These are phyloP conservation scores for Colletotrichum noveboracense DNA, from an alignment of 2,329 filamentous ascomycete species.

Conservation along the genomic window DNA sequence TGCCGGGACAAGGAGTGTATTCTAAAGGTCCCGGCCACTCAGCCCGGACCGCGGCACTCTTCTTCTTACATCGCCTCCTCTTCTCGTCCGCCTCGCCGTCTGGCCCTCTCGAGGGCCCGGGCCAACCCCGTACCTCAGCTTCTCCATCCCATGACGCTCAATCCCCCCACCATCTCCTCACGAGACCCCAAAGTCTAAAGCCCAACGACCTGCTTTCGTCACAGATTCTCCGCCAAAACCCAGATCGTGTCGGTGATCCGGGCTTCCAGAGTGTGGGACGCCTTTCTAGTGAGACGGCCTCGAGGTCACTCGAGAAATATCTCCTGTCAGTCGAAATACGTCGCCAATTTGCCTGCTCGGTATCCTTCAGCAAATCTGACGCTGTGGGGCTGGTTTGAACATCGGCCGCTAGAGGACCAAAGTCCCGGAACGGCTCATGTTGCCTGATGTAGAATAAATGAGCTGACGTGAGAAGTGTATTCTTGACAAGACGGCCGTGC, in stretches of 20 bases:
- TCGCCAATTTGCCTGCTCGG: neutral
- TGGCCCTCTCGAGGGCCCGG: neutral
- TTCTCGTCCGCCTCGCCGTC: neutral
- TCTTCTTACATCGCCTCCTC: neutral
- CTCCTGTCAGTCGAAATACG: neutral
- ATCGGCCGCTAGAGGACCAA: neutral
- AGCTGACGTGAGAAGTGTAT: neutral
- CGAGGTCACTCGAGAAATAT: neutral
- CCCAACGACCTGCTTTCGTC: neutral
- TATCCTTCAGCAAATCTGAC: neutral
- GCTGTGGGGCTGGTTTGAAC: neutral
- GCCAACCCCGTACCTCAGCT: neutral
- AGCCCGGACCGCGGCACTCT: neutral
- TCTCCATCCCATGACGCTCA: neutral
- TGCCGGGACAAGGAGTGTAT: neutral
- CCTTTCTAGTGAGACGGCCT: neutral
- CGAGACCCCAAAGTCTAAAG: constrained; percentile 7
- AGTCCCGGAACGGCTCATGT: neutral
- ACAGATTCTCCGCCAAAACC: neutral
- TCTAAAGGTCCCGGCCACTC: neutral
- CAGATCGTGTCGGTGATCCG: neutral
- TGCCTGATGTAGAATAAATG: neutral
- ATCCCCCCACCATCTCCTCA: neutral
- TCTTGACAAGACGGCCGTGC: neutral
- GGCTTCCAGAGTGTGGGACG: neutral